A percentile compares a stretch with the other conserved stretches of the same genome.
These are phyloP conservation scores for Kalanchoe fedtschenkoi DNA, from an alignment of 164 flowering plant genomes.

Conservation along the genomic window DNA sequence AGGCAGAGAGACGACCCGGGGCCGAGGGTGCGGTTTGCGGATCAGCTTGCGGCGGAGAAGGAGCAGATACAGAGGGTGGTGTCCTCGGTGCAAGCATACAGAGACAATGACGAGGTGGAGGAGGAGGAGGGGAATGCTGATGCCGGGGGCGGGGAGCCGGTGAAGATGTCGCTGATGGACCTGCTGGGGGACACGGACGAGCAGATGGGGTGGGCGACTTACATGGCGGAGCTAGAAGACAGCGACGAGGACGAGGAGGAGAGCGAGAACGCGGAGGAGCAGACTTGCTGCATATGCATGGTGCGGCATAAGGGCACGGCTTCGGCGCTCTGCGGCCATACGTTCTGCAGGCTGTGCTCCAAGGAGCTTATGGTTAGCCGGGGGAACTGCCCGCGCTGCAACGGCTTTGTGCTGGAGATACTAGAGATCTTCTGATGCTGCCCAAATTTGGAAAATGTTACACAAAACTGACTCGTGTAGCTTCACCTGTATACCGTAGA, in stretches of 20 bases:
- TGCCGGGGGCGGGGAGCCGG: conserved; percentile 10
- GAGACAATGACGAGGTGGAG: conserved; percentile 3
- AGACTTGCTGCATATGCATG: conserved; percentile 79
- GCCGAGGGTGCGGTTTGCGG: conserved; percentile 14
- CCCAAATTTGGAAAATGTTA: not conserved
- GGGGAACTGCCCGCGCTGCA: conserved; percentile 83
- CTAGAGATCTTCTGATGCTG: conserved; percentile 58
- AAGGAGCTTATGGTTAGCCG: conserved; percentile 67
- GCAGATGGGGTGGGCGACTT: conserved; percentile 22
- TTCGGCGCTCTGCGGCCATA: conserved; percentile 83
- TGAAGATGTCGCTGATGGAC: conserved; percentile 76
- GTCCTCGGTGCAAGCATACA: conserved; percentile 3
- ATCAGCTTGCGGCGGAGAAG: conserved; percentile 14
- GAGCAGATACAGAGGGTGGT: conserved; percentile 14
- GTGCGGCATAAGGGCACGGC: conserved; percentile 84
- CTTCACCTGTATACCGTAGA: not conserved
- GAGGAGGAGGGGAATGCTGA: not conserved
- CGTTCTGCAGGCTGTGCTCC: conserved; percentile 77
- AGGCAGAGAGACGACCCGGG: not conserved
- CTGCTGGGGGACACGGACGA: conserved; percentile 67
- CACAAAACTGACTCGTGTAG: not conserved
- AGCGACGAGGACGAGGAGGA: conserved; percentile 11
- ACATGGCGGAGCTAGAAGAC: conserved; percentile 19
- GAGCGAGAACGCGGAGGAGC: conserved; percentile 4
- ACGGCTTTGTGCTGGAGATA: conserved; percentile 59